Percentiles rank a stretch among this genome's conserved stretches.
Evolutionary conservation across 2,329 filamentous ascomycete species (phyloP).

Genomic region (Nemania abortiva): DNA sequence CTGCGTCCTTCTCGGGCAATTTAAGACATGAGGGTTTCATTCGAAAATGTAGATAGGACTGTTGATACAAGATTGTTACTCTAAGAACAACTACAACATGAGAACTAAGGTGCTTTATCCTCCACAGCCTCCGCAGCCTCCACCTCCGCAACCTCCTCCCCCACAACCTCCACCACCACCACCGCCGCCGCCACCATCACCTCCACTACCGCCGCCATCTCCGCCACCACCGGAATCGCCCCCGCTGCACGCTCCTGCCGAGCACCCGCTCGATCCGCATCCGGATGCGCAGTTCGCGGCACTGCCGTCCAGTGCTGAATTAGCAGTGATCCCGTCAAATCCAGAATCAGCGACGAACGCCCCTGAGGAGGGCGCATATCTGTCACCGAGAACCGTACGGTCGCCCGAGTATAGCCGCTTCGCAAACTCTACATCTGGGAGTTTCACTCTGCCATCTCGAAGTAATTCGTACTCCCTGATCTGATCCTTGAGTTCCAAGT

Average conservation of each 20-base stretch:
- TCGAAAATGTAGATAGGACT: not conserved
- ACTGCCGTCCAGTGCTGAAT: not conserved
- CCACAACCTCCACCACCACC: too few relatives aligned
- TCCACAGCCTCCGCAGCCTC: slow-evolving; percentile 3
- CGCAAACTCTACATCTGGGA: slow-evolving; percentile 20
- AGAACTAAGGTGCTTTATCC: not conserved
- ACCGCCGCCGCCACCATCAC: slow-evolving; percentile 3
- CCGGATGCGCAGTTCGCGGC: slow-evolving; percentile 13
- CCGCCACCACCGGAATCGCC: not conserved
- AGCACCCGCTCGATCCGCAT: slow-evolving; percentile 13
- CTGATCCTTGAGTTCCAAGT: slow-evolving; percentile 19
- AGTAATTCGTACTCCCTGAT: slow-evolving; percentile 21
- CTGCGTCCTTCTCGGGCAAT: not conserved
- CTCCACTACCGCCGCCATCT: not conserved
- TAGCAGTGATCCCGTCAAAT: not conserved
- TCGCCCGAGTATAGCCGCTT: not conserved
- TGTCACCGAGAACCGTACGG: too few relatives aligned
- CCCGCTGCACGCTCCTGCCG: slow-evolving; percentile 1
- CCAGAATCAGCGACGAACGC: slow-evolving; percentile 10
- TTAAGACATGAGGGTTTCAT: not conserved
- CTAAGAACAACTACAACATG: not conserved
- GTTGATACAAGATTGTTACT: not conserved
- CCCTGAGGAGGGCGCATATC: not conserved
- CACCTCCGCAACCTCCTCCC: slow-evolving; percentile 3
- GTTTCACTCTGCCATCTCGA: slow-evolving; percentile 19